Evolutionary conservation across 805 yeast species (phyloP), one percentile per base, ranked within the genome.

Genomic region (Pachysolen tannophilus): DNA sequence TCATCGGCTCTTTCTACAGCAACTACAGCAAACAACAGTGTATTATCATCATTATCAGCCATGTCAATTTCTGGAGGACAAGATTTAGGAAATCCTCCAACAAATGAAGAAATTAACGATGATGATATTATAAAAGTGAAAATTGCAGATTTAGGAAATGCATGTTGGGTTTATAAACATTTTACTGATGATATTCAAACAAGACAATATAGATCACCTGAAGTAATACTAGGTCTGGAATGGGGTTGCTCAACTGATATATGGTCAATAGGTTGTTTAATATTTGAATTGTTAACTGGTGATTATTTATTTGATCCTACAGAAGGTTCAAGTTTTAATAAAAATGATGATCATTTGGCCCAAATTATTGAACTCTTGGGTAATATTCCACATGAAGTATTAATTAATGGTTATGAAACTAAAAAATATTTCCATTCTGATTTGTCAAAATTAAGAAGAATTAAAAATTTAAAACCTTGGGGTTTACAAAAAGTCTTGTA

Each of bases 381-480:
- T 3, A 45, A 54, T 6, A 50, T 60, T 8, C 61, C 56, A 67
- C 75, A 43, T 79, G 87, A 32, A 69, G 71, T 54, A 67, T 78
- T 63, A 57, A 83, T 7, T 52, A 72, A 39, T 73, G 77, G 50
- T 70, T 75, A 48, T 78, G 82, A 69, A 74, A 78, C 58, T 61
- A 51, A 46, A 23, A 39, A 53, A 19, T 60, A 49, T 37, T 60
- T 51, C 41, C 59, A 52, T 33, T 50, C 59, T 4, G 60, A 59
- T 43, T 31, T 42, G 17, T 49, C 44, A 38, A 55, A 82, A 38
- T 60, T 92, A 43, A 74, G 85, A 41, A 75, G 85, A 48, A 92
- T 92, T 38, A 69, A 76, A 28, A 83, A 80, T 55, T 63, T 92
- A 44, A 84, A 85, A 58, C 90, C 83, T 30, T 92, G 98, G 98